Base-by-base conservation (phyloP, 805 yeast genomes). In the Yarrowia bubula region DNA sequence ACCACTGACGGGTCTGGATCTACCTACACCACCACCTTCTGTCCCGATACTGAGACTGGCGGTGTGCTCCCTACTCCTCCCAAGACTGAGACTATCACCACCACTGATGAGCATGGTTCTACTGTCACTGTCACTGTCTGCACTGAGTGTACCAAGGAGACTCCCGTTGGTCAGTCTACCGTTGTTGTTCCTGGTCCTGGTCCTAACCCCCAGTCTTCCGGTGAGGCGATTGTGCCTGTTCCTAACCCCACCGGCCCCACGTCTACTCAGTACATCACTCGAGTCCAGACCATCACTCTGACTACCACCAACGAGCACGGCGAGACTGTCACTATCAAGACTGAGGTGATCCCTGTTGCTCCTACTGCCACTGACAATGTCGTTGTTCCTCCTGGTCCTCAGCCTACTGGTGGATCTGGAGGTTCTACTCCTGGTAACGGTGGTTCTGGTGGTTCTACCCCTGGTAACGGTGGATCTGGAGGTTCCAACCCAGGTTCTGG, bases 21-120 rank as follows among this genome's bases (percentile, higher is more conserved):
- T 32, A 35, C 57, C 14, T 35, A 15, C 28, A 47, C 53, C 11
- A 42, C 47, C 28, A 42, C 47, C 10, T 42, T 17, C 47, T 42
- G 28, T 31, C 47, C 47, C 15, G 42, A 14, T 10, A 38, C 42
- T n/a, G 42, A 38, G 42, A 35, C 38, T 35, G 38, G 10, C 13
- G 58, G 9, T n/a, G 9, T n/a, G 7, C 7, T 51, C 10, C 44
- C 44, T 18, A 39, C 15, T n/a, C 44, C 60, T 28, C 60, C 44
- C 28, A 38, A 22, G 44, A 51, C 60, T 10, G 46, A 51, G 60
- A 51, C 60, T 3, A 38, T 51, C 46, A 38, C 44, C 28, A 38
- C 60, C 60, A 51, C 60, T 7, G 60, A 51, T 31, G 4, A 22
- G 44, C 37, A 37, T 8, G 58, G 58, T 8, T 51, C 58, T 11